These are phyloP conservation scores for Dillenia suffruticosa DNA, from an alignment of 164 flowering plant species.

Conservation along the genomic window DNA sequence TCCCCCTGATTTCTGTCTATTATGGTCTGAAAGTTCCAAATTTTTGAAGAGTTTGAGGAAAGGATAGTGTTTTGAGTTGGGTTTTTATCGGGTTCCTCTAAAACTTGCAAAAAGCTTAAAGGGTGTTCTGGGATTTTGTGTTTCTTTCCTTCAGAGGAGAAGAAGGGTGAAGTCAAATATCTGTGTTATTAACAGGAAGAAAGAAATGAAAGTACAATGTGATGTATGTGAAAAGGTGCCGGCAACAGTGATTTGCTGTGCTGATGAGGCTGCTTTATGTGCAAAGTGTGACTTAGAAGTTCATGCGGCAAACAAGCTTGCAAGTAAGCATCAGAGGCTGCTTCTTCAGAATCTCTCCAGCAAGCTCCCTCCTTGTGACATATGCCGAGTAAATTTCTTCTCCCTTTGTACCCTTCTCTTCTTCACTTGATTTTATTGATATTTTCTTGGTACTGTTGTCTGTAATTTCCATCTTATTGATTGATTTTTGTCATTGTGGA, in stretches of 20 bases:
- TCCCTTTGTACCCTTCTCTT: not conserved
- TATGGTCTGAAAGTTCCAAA: no score
- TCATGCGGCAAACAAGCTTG: constrained; percentile 95
- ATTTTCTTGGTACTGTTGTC: not conserved
- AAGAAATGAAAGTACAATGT: constrained; percentile 89
- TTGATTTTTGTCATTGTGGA: no score
- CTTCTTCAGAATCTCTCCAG: constrained; percentile 66
- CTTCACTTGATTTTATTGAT: not conserved
- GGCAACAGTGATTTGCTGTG: constrained; percentile 94
- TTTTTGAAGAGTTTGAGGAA: no score
- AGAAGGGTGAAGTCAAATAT: no score
- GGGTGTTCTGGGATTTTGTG: no score
- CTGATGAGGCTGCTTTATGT: constrained; percentile 96
- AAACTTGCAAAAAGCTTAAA: no score
- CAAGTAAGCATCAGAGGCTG: constrained; percentile 97
- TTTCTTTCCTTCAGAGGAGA: no score
- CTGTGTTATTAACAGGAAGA: no score
- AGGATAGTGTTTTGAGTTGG: no score
- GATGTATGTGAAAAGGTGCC: constrained; percentile 95
- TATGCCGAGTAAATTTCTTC: constrained; percentile 60
- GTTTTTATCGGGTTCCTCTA: no score
- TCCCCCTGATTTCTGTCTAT: no score
- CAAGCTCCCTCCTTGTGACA: constrained; percentile 88
- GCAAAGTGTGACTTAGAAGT: constrained; percentile 82
- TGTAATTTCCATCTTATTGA: no score